Conservation (phyloP, 2,329 filamentous ascomycete genomes). For the Colletotrichum aenigma region DNA sequence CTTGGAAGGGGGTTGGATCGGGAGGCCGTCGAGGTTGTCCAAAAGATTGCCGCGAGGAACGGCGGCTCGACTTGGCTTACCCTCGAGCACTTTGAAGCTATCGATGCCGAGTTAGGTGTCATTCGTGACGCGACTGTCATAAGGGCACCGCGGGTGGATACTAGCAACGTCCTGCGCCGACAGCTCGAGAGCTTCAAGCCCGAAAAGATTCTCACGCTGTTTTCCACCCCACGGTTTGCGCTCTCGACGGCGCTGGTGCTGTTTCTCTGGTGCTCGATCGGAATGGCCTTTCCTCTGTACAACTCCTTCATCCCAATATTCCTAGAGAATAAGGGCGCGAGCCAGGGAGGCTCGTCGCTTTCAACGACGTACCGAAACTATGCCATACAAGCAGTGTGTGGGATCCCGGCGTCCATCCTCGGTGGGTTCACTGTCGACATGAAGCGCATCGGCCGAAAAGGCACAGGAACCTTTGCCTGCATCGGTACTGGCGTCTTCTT, state of each 20-base stretch:
- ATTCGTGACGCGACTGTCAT: constrained; percentile 26
- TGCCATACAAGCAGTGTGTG: constrained; percentile 25
- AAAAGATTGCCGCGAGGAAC: constrained; percentile 37
- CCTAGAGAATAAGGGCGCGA: constrained; percentile 27
- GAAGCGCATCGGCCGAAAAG: constrained; percentile 23
- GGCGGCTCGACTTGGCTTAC: constrained; percentile 27
- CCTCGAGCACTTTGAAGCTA: constrained; percentile 23
- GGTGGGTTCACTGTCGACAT: constrained; percentile 24
- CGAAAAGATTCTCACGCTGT: constrained; percentile 57
- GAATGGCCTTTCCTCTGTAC: constrained; percentile 61
- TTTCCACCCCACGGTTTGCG: constrained; percentile 48
- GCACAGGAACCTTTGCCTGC: constrained; percentile 22
- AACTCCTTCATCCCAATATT: constrained; percentile 48
- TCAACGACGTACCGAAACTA: constrained; percentile 22
- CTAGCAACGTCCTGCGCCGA: constrained; percentile 37
- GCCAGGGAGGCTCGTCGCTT: constrained; percentile 6
- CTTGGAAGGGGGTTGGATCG: constrained; percentile 39
- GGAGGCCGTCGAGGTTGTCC: constrained; percentile 45
- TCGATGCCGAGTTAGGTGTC: constrained; percentile 11
- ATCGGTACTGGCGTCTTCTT: constrained; percentile 24
- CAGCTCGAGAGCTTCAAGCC: constrained; percentile 57
- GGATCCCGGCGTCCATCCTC: constrained; percentile 10
- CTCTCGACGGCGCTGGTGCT: constrained; percentile 59
- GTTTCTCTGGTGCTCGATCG: constrained; percentile 62
- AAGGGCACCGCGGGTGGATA: neutral